Evolutionary conservation across 2,329 filamentous ascomycete species (phyloP), one percentile per base, ranked within the genome.

Genomic region (Zymoseptoria pseudotritici): DNA sequence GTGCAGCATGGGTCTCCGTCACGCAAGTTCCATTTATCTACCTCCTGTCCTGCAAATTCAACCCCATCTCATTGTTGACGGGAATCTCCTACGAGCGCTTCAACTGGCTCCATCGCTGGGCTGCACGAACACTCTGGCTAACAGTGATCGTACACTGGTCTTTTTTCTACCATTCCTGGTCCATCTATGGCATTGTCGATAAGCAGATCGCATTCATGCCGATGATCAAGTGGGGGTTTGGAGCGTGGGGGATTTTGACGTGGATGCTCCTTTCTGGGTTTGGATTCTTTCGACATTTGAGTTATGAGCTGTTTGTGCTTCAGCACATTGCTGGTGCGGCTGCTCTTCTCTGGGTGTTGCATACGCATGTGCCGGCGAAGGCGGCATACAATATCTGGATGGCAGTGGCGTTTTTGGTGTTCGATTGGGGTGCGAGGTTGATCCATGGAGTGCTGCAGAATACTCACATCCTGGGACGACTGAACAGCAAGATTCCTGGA

Each of bases 1-100:
- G 86, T 58, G 86, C 86, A 64, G 86, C 84, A 19, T 88, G 86
- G 86, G 79, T 87, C 24, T 81, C 83, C 9, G 75, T 86, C 53
- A 83, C 80, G 2, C 86, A 88, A 70, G 79, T 88, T 50, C 86
- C 86, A 0, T 75, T 88, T 20, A 75, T 88, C 9, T 87, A 84
- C 66, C 76, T 88, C 2, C 78, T 72, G 8, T 70, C 69, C 17
- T 68, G 66, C 63, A 72, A 72, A 22, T 71, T 88, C 13, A 80
- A 69, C 56, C 68, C 67, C 50, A 76, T 82, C 61, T 79, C 77
- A 8, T 67, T 76, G 17, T 61, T 81, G 17, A 77, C 75, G 0
- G 80, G 79, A 1, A 74, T 77, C 55, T 77, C 76, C 50, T 80
- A 82, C 63, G 79, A 80, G 63, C 73, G 78, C 3, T 71, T 82